These are phyloP conservation scores for Psilocybe cubensis DNA, from an alignment of 768 basidiomycete genomes.

Conservation along the genomic window DNA sequence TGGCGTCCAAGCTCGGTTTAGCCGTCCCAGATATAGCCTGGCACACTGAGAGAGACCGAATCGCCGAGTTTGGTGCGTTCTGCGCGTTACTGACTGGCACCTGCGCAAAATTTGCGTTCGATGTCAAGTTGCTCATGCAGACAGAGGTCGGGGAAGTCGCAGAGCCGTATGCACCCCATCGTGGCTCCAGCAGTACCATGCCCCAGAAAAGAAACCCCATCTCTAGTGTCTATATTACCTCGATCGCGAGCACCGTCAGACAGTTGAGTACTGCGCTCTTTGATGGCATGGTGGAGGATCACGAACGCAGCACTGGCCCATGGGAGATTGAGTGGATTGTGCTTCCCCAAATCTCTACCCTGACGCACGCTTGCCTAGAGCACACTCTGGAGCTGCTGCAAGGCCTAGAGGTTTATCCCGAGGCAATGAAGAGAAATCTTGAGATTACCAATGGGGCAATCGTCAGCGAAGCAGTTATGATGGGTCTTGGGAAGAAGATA, in stretches of 20 bases:
- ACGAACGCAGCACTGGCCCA: constrained; percentile 50
- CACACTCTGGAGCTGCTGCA: constrained; percentile 38
- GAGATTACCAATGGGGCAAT: constrained; percentile 41
- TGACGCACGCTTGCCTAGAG: constrained; percentile 41
- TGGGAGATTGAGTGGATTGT: constrained; percentile 58
- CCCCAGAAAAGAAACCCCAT: constrained; percentile 55
- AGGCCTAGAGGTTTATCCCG: constrained; percentile 44
- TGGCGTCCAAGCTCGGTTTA: constrained; percentile 31
- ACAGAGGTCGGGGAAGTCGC: constrained; percentile 49
- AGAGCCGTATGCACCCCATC: constrained; percentile 45
- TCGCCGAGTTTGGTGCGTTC: constrained; percentile 45
- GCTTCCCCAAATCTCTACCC: constrained; percentile 45
- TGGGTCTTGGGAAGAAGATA: constrained; percentile 42
- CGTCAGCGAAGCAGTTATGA: constrained; percentile 51
- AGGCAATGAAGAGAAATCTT: constrained; percentile 44
- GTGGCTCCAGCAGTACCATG: constrained; percentile 53
- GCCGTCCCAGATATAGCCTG: constrained; percentile 36
- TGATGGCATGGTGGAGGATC: constrained; percentile 52
- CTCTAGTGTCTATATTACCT: constrained; percentile 46
- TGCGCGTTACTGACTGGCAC: constrained; percentile 48
- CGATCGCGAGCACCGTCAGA: constrained; percentile 44
- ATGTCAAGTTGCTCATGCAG: constrained; percentile 51
- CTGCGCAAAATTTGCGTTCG: constrained; percentile 48
- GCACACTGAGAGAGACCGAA: constrained; percentile 48
- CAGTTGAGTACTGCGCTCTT: constrained; percentile 42